Conservation (phyloP, 257 asterid genomes). For the Solanum tarapatanum region DNA sequence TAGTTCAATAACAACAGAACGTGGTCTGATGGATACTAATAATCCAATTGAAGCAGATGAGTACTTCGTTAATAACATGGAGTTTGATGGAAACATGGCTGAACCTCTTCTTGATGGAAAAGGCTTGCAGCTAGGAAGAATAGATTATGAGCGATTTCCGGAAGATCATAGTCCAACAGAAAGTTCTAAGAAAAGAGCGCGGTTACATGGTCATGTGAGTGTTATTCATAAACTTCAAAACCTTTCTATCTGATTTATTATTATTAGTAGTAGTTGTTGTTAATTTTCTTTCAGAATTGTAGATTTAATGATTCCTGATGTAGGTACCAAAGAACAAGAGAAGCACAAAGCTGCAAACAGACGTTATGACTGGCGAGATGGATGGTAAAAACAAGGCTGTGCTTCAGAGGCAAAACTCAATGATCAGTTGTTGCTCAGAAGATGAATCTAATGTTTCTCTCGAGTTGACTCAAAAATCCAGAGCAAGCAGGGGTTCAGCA, state of each 20-base stretch:
- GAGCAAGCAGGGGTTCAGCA: constrained; percentile 56
- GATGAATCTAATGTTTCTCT: constrained; percentile 37
- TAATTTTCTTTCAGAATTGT: background rate
- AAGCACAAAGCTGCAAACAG: constrained; percentile 15
- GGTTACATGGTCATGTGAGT: constrained; percentile 8
- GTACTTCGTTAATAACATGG: constrained; percentile 15
- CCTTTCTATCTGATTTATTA: background rate
- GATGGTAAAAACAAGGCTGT: constrained; percentile 1
- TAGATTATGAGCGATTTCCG: background rate
- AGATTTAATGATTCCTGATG: background rate
- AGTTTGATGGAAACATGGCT: constrained; percentile 7
- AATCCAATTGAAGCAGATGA: constrained; percentile 17
- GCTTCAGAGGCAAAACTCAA: constrained; percentile 19
- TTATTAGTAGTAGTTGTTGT: background rate
- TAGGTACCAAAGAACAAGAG: constrained; percentile 30
- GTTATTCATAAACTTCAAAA: background rate
- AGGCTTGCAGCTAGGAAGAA: background rate
- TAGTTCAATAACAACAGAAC: constrained; percentile 15
- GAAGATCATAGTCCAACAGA: constrained; percentile 13
- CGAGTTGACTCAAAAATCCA: constrained; percentile 27
- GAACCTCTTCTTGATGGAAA: background rate
- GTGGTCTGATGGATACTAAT: background rate
- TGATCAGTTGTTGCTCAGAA: constrained; percentile 34
- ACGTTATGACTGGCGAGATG: constrained; percentile 9
- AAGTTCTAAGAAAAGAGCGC: constrained; percentile 38